A percentile compares a stretch with the other conserved stretches of the same genome.
Evolutionary conservation across 805 yeast genomes (phyloP).

Genomic region (Saccharomycopsis capsularis): DNA sequence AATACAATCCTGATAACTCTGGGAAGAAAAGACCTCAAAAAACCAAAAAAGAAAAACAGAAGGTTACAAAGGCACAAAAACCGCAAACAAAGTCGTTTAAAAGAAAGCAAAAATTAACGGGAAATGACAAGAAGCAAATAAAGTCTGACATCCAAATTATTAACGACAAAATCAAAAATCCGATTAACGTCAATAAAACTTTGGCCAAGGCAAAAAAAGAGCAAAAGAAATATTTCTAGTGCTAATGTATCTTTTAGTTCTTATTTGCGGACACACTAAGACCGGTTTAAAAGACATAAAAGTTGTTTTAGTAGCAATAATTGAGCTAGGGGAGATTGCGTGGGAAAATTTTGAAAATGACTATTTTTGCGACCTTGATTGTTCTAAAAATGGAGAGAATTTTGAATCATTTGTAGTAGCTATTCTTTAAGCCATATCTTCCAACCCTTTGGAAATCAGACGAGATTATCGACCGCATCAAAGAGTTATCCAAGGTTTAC

Average conservation of each 20-base stretch:
- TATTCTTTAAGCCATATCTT: conserved; percentile 8
- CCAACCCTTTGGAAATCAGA: conserved; percentile 13
- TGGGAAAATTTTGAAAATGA: conserved; percentile 12
- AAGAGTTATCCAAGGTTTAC: conserved; percentile 8
- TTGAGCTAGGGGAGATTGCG: conserved; percentile 8
- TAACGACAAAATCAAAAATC: neutral
- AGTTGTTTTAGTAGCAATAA: conserved; percentile 7
- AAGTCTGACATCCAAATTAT: conserved; percentile 9
- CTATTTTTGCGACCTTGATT: conserved; percentile 13
- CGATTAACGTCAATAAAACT: conserved; percentile 8
- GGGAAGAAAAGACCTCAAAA: neutral
- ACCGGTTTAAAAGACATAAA: conserved; percentile 15
- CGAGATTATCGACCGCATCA: conserved; percentile 14
- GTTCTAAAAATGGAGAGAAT: conserved; percentile 10
- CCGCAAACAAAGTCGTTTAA: too few species aligned
- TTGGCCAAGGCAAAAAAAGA: conserved; percentile 10
- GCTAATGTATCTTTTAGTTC: conserved; percentile 5
- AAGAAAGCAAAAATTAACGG: neutral
- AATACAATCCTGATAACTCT: neutral
- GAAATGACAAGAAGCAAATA: neutral
- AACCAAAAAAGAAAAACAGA: too few species aligned
- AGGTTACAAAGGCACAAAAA: neutral
- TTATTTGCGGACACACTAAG: conserved; percentile 9
- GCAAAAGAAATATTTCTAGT: conserved; percentile 9
- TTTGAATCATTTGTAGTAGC: conserved; percentile 7